A percentile compares a stretch with the other conserved stretches of the same genome.
Conservation (phyloP, 768 basidiomycete genomes). For the Suillus decipiens region DNA sequence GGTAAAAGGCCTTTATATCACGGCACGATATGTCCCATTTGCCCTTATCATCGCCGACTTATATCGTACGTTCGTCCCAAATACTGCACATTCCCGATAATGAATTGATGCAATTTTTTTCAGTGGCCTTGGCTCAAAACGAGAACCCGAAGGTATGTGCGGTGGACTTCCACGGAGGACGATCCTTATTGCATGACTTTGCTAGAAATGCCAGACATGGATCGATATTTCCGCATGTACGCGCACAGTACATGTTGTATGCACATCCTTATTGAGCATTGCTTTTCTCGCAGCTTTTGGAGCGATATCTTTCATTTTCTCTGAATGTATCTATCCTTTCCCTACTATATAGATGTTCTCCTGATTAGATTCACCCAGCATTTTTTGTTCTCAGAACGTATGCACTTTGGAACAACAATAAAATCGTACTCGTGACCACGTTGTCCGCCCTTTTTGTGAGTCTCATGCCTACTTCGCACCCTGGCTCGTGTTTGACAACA, state of each 20-base stretch:
- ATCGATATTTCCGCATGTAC: neutral
- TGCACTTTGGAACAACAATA: neutral
- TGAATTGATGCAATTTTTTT: neutral
- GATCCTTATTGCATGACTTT: neutral
- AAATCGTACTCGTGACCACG: too few species aligned
- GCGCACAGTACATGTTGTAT: neutral
- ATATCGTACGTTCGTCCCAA: neutral
- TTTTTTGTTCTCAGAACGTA: neutral
- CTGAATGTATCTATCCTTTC: neutral
- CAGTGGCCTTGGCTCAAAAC: neutral
- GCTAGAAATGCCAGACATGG: neutral
- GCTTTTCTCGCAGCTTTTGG: neutral
- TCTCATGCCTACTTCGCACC: too few species aligned
- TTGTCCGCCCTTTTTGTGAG: too few species aligned
- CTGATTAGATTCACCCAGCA: neutral
- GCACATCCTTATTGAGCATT: neutral
- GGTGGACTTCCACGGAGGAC: neutral
- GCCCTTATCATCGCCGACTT: neutral
- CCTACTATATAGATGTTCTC: neutral
- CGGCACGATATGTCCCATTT: neutral
- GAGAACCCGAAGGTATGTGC: neutral
- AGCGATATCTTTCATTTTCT: neutral
- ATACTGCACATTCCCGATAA: neutral
- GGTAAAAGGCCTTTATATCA: neutral
- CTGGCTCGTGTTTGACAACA: too few species aligned